Evolutionary conservation across 441 rosid genomes (phyloP), one percentile per base, ranked within the genome.

Genomic region (Flueggea neowawraea): DNA sequence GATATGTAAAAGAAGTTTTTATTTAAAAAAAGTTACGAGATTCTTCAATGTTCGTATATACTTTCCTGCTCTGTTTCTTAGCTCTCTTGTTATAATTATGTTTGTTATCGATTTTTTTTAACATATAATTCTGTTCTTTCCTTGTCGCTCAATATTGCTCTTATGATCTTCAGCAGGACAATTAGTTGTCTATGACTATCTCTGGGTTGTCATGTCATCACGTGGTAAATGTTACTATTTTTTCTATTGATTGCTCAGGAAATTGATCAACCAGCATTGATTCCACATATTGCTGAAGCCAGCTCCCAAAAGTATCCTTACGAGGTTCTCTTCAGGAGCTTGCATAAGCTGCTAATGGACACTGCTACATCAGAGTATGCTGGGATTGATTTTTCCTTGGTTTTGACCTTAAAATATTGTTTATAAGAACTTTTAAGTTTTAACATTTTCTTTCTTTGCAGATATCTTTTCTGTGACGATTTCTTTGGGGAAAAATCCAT

Each of bases 261-360:
- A 71, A 92, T 92, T 65, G 98, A 92, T 73, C 99, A 92, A 74
- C 96, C 99, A 60, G 94, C 98, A 69, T 67, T 95, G 81, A 95
- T 95, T 80, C 99, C 98, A 9, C 99, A 95, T 77, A 95, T 95
- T 75, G 97, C 98, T 61, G 98, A 95, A 85, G 99, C 99, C 52
- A 92, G 88, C 84, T 79, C 92, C 64, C 80, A 78, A 73, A 95
- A 92, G 78, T 92, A 92, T 80, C 98, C 98, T 31, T 88, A 95
- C 54, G 99, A 95, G 84, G 97, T 92, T 71, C 96, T 95, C 71
- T 95, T 95, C 78, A 81, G 98, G 84, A 92, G 98, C 72, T 77
- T 87, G 76, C 99, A 95, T 78, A 95, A 90, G 80, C 85, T 95
- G 71, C 94, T 95, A 58, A 85, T 95, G 94, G 99, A 95, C 76